A percentile compares a stretch with the other conserved stretches of the same genome.
Conservation (phyloP, 2,329 filamentous ascomycete genomes). For the Karstenula rhodostoma region DNA sequence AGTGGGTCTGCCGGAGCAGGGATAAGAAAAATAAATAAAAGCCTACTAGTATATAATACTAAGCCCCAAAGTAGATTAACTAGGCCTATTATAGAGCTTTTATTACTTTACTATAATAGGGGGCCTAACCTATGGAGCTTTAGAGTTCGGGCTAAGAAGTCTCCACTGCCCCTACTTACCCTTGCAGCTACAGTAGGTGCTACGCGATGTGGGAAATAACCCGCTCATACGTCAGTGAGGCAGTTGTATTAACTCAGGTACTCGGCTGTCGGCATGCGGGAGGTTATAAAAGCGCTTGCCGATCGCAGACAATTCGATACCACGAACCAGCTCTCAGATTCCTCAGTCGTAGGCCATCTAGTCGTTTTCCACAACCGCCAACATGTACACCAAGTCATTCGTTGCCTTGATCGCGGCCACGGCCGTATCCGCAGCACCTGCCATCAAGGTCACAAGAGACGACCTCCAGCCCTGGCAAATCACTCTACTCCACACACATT, state of each 20-base stretch:
- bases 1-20: too few relatives aligned
- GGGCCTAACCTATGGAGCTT: too few relatives aligned
- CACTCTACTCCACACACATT: conserved; percentile 18
- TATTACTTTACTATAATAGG: too few relatives aligned
- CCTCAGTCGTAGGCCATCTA: not conserved
- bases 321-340: not conserved
- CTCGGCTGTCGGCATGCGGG: not conserved
- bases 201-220: conserved; percentile 7
- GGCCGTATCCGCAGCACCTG: conserved; percentile 4
- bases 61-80: too few relatives aligned
- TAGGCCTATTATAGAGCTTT: too few relatives aligned
- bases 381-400: conserved; percentile 1
- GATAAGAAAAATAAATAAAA: too few relatives aligned
- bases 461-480: conserved; percentile 18
- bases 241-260: not conserved
- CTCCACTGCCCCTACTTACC: too few relatives aligned
- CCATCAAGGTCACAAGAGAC: not conserved
- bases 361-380: not conserved
- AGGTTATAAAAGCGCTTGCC: not conserved
- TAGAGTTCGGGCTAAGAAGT: too few relatives aligned
- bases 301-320: not conserved
- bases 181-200: too few relatives aligned
- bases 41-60: too few relatives aligned
- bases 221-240: not conserved
- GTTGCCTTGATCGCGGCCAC: conserved; percentile 1